Evolutionary conservation across 1,284 basidiomycete species (phyloP).

Genomic region (Anthracocystis panici-leucophaei): DNA sequence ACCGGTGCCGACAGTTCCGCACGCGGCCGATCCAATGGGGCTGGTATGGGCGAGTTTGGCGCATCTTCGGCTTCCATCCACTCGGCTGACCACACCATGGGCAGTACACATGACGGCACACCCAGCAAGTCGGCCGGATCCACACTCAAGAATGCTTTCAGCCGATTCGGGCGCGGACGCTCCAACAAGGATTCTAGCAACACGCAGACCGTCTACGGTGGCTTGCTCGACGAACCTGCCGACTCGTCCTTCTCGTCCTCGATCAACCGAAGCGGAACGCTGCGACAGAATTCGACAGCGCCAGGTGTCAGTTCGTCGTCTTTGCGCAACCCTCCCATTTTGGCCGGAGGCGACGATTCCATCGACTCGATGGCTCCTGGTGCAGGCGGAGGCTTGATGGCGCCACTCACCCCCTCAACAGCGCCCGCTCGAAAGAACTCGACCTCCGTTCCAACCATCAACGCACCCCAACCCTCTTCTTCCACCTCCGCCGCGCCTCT

Average conservation of each 20-base stretch:
- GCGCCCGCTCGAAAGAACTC: slow-evolving; percentile 26
- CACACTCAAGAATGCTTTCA: slow-evolving; percentile 58
- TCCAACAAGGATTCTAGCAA: slow-evolving; percentile 52
- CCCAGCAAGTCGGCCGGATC: slow-evolving; percentile 50
- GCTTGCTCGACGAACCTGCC: slow-evolving; percentile 40
- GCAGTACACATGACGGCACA: slow-evolving; percentile 24
- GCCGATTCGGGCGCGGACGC: slow-evolving; percentile 53
- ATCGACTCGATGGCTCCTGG: slow-evolving; percentile 43
- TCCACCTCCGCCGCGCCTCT: slow-evolving; percentile 36
- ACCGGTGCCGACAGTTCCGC: slow-evolving; percentile 28
- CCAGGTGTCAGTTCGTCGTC: slow-evolving; percentile 18
- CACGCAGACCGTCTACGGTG: slow-evolving; percentile 52
- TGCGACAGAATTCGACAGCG: slow-evolving; percentile 35
- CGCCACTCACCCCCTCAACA: slow-evolving; percentile 50
- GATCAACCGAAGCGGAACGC: slow-evolving; percentile 29
- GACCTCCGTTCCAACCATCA: slow-evolving; percentile 6
- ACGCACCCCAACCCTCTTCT: slow-evolving; percentile 12
- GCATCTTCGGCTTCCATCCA: slow-evolving; percentile 52
- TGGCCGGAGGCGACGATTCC: slow-evolving; percentile 36
- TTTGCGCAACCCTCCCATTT: slow-evolving; percentile 13
- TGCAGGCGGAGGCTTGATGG: slow-evolving; percentile 51
- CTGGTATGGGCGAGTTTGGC: slow-evolving; percentile 54
- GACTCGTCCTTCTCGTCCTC: slow-evolving; percentile 44
- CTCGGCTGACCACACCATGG: slow-evolving; percentile 41
- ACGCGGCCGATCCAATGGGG: slow-evolving; percentile 30